Base-by-base conservation (phyloP, 495 filamentous ascomycete genomes). In the Talaromyces trachyspermus region DNA sequence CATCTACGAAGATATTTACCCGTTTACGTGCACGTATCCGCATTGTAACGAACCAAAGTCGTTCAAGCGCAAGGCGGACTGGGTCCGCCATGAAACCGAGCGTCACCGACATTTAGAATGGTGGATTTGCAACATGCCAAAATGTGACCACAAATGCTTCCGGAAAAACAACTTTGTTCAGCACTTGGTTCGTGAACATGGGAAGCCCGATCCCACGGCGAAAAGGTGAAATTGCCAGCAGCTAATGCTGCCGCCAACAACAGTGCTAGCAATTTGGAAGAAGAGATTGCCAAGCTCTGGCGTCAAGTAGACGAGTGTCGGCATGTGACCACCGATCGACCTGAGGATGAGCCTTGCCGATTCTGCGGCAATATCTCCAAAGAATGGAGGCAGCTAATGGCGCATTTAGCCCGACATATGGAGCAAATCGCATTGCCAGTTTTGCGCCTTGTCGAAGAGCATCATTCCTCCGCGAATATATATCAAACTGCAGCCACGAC, bases 11-110 rank as follows among this genome's bases (percentile, higher is more conserved):
- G 91, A 97, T 59, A 80, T 96, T 9, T 86, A 94, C 58, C 91
- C 91, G 4, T 97, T 95, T 55, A 95, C 89, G 7, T 97, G 91
- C 65, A 97, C 89, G 0, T 95, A 92, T 64, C 77, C 81, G 10
- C 69, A 81, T 20, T 97, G 91, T 64, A 77, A 30, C 18, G 89
- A 95, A 43, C 85, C 89, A 19, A 95, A 95, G 63, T 91, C 88
- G 18, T 97, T 96, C 72, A 97, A 97, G 65, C 78, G 91, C 32
- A 97, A 97, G 65, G 91, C 91, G 14, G 91, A 97, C 59, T 97
- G 91, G 91, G 89, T 97, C 20, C 77, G 91, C 24, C 91, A 97
- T 55, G 91, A 97, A 62, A 95, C 88, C 55, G 91, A 97, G 64
- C 81, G 84, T 46, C 91, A 97, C 59, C 81, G 91, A 25, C 88